phyloP scores from a whole-genome alignment of 148 eudicot genomes.

The Rhododendron williamsianum region DNA sequence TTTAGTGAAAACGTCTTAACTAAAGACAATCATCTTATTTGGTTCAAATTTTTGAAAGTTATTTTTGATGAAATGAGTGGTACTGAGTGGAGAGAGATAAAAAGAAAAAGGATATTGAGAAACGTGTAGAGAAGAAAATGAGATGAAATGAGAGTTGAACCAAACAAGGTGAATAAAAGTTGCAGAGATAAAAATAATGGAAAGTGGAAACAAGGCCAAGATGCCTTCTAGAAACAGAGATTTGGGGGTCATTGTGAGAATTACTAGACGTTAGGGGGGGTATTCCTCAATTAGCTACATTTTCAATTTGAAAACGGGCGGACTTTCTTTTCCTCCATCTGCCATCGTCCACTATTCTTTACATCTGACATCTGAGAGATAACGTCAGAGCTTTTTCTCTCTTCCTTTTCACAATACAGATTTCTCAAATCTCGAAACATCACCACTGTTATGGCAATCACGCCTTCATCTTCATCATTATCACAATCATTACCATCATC shows the following conservation, averaged over 20 bases:
- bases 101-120: no score
- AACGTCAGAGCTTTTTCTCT: background rate
- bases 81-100: no score
- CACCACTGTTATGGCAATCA: background rate
- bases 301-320: slow-evolving; percentile 21
- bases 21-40: no score
- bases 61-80: no score
- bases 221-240: no score
- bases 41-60: no score
- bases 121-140: no score
- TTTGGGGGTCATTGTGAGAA: slow-evolving; percentile 6
- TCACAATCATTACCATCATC: background rate
- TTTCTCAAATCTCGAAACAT: background rate
- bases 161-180: no score
- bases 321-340: background rate
- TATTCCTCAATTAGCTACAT: slow-evolving; percentile 49
- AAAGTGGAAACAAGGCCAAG: no score
- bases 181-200: no score
- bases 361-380: background rate
- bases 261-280: background rate
- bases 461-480: background rate
- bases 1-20: no score
- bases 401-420: background rate
- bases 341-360: background rate
- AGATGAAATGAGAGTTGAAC: no score